A percentile compares a stretch with the other conserved stretches of the same genome.
These are phyloP conservation scores for Neonectria punicea DNA, from an alignment of 2,329 filamentous ascomycete species.

Conservation along the genomic window DNA sequence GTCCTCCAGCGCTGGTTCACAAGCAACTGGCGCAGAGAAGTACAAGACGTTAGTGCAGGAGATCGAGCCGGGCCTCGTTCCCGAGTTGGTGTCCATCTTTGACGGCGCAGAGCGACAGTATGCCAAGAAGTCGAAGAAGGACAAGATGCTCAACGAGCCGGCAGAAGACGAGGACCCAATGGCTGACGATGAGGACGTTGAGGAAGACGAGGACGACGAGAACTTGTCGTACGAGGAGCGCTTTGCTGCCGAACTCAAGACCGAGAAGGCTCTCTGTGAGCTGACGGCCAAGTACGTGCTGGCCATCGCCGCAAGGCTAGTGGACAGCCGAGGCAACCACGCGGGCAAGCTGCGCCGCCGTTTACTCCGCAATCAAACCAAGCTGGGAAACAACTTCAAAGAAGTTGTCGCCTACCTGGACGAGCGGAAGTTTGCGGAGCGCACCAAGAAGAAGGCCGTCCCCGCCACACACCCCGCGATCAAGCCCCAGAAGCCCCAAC, in stretches of 20 bases:
- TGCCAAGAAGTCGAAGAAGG: conserved; percentile 74
- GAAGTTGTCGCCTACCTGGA: conserved; percentile 86
- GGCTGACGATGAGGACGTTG: conserved; percentile 67
- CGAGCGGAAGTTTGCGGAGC: conserved; percentile 65
- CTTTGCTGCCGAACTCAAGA: conserved; percentile 73
- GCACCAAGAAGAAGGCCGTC: conserved; percentile 54
- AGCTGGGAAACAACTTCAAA: conserved; percentile 85
- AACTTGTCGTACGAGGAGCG: conserved; percentile 67
- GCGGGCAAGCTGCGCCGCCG: conserved; percentile 75
- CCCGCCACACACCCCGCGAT: conserved; percentile 34
- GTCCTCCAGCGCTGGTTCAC: conserved; percentile 39
- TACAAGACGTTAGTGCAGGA: conserved; percentile 69
- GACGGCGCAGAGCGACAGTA: conserved; percentile 79
- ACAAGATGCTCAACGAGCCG: conserved; percentile 67
- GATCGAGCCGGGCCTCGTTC: conserved; percentile 69
- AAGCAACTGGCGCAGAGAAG: conserved; percentile 42
- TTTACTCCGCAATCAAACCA: conserved; percentile 81
- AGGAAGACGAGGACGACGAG: conserved; percentile 66
- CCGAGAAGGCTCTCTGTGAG: conserved; percentile 88
- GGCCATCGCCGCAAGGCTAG: conserved; percentile 77
- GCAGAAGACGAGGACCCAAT: conserved; percentile 79
- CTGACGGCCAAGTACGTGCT: conserved; percentile 87
- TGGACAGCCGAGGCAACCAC: conserved; percentile 72
- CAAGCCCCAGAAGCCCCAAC: conserved; percentile 48
- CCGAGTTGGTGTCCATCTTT: conserved; percentile 81